Evolutionary conservation across 306 rosid species (phyloP), one percentile per base, ranked within the genome.

Genomic region (Trifolium pratense): DNA sequence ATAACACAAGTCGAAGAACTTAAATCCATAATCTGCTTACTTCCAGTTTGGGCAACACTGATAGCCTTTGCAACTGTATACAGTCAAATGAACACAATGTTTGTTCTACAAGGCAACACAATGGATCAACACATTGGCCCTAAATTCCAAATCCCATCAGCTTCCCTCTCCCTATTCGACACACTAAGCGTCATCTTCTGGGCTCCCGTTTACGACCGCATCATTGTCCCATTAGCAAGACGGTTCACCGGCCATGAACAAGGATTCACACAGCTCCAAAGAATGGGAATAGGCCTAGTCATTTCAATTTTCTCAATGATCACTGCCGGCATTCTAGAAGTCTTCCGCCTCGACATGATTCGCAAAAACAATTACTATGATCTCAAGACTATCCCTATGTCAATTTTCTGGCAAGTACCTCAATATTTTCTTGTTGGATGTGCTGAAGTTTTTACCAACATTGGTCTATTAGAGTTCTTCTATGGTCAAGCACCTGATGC

Each of bases 1-100:
- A 88, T 92, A n/a, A 92, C 92, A 52, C 90, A 92, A 86, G 96
- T 92, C 0, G 89, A 92, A 74, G 98, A 92, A 78, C 87, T 92
- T 42, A 92, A 92, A 68, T 77, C 90, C n/a, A 39, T 92, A 16
- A 70, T 90, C 53, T 62, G 75, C 17, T 43, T 90, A 71, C 89
- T 90, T 62, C 97, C 98, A 13, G 75, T 92, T n/a, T 90, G 97
- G 98, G 97, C 97, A 39, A 16, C 90, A 11, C 77, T 92, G 31
- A 92, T 92, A 1, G 87, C 87, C 43, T 86, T 89, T 78, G 53
- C 98, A 46, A 78, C 93, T 0, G 98, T 90, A 7, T 92, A 87
- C 80, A 71, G 92, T 36, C 98, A 92, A 81, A 89, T 89, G 96
- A 80, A 62, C 89, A 92, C 97, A 58, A 87, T 92, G 98, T 92